phyloP scores from a whole-genome alignment of 306 rosid genomes.

The Rosa multiflora region DNA sequence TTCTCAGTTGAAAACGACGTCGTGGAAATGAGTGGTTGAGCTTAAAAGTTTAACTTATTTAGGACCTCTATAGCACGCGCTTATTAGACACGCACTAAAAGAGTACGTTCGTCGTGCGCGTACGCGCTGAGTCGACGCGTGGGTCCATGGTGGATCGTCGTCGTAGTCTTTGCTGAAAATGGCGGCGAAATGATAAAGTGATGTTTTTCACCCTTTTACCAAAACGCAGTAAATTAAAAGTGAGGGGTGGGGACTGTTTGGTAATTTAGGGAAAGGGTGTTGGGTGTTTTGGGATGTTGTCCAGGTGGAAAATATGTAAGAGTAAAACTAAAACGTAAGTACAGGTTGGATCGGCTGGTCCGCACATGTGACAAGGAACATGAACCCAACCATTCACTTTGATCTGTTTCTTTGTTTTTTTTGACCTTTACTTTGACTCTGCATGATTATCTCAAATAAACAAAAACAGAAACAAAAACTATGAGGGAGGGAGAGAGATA shows the following conservation, averaged over 20 bases:
- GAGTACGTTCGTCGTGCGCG: not conserved
- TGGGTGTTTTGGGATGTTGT: not conserved
- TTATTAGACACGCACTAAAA: no score
- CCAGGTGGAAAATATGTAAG: not conserved
- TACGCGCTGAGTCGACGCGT: not conserved
- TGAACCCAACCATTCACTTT: slow-evolving; percentile 7
- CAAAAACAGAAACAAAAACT: no score
- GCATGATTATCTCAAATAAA: not conserved
- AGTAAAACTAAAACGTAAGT: not conserved
- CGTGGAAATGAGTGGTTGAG: not conserved
- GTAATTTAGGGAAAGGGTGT: not conserved
- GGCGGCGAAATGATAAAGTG: slow-evolving; percentile 5
- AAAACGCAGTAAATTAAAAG: not conserved
- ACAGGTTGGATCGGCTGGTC: slow-evolving; percentile 10
- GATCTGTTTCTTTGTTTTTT: not conserved
- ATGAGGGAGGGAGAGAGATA: no score
- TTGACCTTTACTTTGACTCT: not conserved
- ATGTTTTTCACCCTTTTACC: not conserved
- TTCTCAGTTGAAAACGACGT: not conserved
- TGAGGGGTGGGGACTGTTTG: not conserved
- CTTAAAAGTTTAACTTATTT: not conserved
- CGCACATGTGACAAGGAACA: slow-evolving; percentile 19
- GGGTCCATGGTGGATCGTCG: not conserved
- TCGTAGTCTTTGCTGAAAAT: not conserved
- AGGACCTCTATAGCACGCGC: not conserved